Evolutionary conservation across 139 green algal species (phyloP), one percentile per base, ranked within the genome.

Genomic region (Trebouxia sp.): DNA sequence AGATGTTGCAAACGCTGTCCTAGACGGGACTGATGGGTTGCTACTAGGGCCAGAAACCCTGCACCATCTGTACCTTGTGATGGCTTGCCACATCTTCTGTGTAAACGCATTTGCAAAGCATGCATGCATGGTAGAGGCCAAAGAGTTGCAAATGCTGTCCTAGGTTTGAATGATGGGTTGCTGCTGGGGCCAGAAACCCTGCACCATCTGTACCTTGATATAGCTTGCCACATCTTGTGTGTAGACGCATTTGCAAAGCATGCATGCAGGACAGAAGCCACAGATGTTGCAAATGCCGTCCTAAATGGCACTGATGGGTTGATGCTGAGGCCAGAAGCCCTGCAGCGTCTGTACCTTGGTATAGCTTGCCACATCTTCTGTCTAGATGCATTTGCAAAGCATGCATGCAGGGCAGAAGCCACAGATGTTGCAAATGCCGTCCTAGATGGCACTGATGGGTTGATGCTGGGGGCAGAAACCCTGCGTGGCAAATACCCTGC

Each of bases 381-480:
- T n/a, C n/a, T n/a, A n/a, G n/a, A n/a, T n/a, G n/a, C n/a, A n/a
- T n/a, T n/a, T n/a, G 62, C 62, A 14, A 2, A 51, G 9, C 12
- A 32, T 65, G 26, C 4, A 65, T 32, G 75, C 75, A 85, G 91
- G 48, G 93, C 93, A 7, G 94, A 98, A 85, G 94, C 92, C 1
- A 96, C 94, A 0, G 95, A 98, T 83, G 94, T 98, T 45, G 95
- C 95, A 81, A 98, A 98, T 86, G 89, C 94, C 41, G 92, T 98
- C 80, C 88, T 98, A 53, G 94, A 98, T 75, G 94, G 94, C 22
- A 81, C 77, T 7, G 88, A 92, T 43, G 88, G 82, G 38, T 83
- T 97, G 24, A 74, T 98, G 86, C 91, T 98, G 75, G 93, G 92
- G 26, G 91, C 89, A 0, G 94, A 98, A 84, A 97, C 94, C 14